Conservation (phyloP, 106 monocot species). For the Dendrobium huoshanense region DNA sequence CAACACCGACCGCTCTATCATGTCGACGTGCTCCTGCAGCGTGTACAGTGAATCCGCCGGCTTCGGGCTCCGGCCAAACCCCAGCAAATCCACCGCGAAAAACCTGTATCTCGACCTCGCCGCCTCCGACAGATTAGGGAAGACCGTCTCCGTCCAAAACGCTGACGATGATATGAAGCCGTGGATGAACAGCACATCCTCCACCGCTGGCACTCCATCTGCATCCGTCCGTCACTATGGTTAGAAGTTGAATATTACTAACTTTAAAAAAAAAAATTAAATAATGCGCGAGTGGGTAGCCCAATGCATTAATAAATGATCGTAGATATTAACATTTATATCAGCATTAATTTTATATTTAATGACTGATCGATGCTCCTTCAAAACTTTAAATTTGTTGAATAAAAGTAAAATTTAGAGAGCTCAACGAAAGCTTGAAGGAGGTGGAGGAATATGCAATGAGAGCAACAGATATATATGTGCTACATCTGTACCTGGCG, state of each 20-base stretch:
- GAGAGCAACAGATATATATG: no score
- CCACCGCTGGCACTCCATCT: constrained; percentile 11
- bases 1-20: constrained; percentile 14
- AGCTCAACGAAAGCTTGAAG: no score
- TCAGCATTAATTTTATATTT: no score
- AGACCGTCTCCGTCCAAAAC: constrained; percentile 26
- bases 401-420: no score
- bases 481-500: constrained; percentile 14
- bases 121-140: constrained; percentile 9
- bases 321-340: no score
- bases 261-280: no score
- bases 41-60: constrained; percentile 20
- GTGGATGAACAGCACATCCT: constrained; percentile 24
- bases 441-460: no score
- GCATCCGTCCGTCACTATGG: not conserved
- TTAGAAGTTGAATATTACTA: no score
- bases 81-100: constrained; percentile 14
- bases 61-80: constrained; percentile 20
- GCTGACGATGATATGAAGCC: constrained; percentile 23
- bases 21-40: constrained; percentile 18
- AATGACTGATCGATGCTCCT: no score
- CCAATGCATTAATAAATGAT: no score
- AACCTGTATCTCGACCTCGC: constrained; percentile 15
- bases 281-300: no score
- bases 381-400: no score